Evolutionary conservation across 139 green algal species (phyloP), one percentile per base, ranked within the genome.

Genomic region (Eudorina sp.): DNA sequence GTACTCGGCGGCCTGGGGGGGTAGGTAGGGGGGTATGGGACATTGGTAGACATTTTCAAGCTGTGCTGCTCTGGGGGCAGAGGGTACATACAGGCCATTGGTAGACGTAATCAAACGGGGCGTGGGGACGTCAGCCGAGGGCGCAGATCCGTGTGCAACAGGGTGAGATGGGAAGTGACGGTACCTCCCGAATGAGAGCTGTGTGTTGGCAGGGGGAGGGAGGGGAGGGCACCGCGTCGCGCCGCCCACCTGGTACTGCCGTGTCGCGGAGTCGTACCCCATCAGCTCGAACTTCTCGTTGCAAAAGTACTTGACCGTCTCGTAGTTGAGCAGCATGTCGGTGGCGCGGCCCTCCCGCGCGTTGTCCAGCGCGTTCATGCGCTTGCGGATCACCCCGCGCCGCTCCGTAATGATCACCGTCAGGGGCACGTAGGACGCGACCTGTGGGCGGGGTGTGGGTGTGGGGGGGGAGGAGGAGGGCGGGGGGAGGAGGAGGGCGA

Each of bases 291-390:
- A 89, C 8, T 66, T 40, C 90, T 99, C 96, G 66, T 96, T 96
- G 88, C 86, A 94, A 89, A 98, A 98, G 76, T 95, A 94, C 87
- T 96, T 96, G 58, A 95, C 89, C 4, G 96, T 97, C 81, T 98
- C 96, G 66, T 97, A 99, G 92, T 98, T 98, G 25, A 99, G 93
- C 83, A 99, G 92, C 62, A 95, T 93, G 89, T 99, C 97, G 0
- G 95, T 97, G 31, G 94, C 96, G 38, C 94, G 91, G 18, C 92
- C 92, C 80, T 94, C 91, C 38, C 93, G 92, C 40, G 92, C 94
- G 64, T 98, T 97, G 92, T 99, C 97, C 64, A 94, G 79, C 4
- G 90, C 88, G 70, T 95, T 95, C 91, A 95, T 94, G 13, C 92
- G 80, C 69, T 95, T 93, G 88, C 95, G 96, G 76, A 98, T 89